Evolutionary conservation across 306 rosid genomes (phyloP), one percentile per base, ranked within the genome.

Genomic region (Aeschynomene evenia): DNA sequence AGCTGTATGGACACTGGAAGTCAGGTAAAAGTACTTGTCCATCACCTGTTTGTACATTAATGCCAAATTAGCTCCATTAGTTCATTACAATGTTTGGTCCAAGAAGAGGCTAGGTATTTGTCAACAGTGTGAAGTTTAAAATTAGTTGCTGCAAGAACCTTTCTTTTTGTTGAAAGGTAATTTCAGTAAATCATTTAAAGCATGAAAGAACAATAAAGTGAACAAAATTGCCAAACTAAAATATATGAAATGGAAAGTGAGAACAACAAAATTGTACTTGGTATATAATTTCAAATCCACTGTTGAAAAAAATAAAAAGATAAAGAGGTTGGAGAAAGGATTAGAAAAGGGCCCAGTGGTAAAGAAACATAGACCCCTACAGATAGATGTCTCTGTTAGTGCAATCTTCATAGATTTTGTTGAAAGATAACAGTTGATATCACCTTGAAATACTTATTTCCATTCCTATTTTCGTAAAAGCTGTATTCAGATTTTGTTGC

Each of bases 1-100:
- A 91, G 95, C 76, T 87, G 95, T 82, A 86, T 95, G 86, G 99
- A 91, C 86, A 87, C 99, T 52, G 99, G 97, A 87, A 91, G 99
- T 84, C 99, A 95, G 99, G 97, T 91, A 66, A 79, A 12, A 78
- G 45, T 68, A 24, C 50, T 73, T 52, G 34, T 72, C 52, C 20
- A 62, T 49, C 34, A 49, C 19, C 51, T 66, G 48, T 51, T 78
- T 66, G 20, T 40, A 49, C 58, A 45, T 52, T 34, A 4, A 26
- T 10, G 37, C 54, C 64, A 71, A 56, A 57, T 23, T 43, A 77
- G 23, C 54, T 33, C 7, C 42, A 69, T 52, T 52, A 50, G 46
- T 33, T 10, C 42, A 69, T 52, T 52, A 50, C 20, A 21, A 29
- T 28, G 52, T 7, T 52, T 50, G 7, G 60, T 42, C 33, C 18